Evolutionary conservation across 2,329 filamentous ascomycete species (phyloP).

Genomic region (Colletotrichum destructivum): DNA sequence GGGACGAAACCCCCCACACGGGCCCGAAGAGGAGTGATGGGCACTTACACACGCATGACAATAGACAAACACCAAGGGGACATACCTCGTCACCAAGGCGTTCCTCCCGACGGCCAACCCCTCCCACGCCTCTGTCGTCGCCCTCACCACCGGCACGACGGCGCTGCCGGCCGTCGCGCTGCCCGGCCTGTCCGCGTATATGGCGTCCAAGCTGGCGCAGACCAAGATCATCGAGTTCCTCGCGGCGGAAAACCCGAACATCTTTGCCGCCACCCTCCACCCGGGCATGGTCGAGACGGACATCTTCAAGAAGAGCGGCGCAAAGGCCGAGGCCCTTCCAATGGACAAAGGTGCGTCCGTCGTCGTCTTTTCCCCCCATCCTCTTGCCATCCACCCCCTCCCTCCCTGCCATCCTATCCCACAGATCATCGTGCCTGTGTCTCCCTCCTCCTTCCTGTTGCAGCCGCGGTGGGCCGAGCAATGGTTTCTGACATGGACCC

Average conservation of each 20-base stretch:
- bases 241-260: conserved; percentile 46
- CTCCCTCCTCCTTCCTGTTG: conserved; percentile 7
- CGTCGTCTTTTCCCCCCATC: background rate
- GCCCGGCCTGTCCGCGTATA: conserved; percentile 42
- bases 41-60: conserved; percentile 18
- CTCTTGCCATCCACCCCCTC: no score
- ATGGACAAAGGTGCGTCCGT: conserved; percentile 43
- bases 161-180: conserved; percentile 41
- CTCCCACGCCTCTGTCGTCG: conserved; percentile 41
- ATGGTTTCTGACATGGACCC: conserved; percentile 15
- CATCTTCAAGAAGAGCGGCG: conserved; percentile 45
- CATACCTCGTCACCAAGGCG: conserved; percentile 59
- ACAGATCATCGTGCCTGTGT: background rate
- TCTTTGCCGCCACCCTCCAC: conserved; percentile 46
- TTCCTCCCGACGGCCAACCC: conserved; percentile 59
- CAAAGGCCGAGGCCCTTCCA: conserved; percentile 43
- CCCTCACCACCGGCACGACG: conserved; percentile 44
- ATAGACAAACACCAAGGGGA: conserved; percentile 64
- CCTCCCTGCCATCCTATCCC: conserved; percentile 5
- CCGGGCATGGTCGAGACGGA: conserved; percentile 47
- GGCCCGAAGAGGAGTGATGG: background rate
- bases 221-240: conserved; percentile 53
- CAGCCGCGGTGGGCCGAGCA: conserved; percentile 13
- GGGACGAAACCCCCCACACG: background rate
- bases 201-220: conserved; percentile 41